Conservation (phyloP, 1,284 basidiomycete genomes). For the Phellopilus nigrolimitatus region DNA sequence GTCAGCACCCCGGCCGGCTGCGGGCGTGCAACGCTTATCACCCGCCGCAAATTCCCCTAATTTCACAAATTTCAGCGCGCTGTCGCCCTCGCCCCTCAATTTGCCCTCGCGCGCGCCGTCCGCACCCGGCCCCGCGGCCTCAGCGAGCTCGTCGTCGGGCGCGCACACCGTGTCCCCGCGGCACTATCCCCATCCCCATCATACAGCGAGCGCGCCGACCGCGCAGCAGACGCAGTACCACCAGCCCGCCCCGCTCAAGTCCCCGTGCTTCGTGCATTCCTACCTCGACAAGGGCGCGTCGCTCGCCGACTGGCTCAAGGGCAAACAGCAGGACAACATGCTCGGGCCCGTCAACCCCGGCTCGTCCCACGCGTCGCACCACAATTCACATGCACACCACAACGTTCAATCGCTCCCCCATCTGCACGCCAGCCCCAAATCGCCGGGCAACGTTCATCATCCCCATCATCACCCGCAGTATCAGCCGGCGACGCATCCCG, state of each 20-base stretch:
- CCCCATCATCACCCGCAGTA: conserved; percentile 12
- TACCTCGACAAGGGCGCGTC: conserved; percentile 75
- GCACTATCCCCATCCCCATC: conserved; percentile 24
- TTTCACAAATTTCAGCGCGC: too few species aligned
- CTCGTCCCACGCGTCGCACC: conserved; percentile 25
- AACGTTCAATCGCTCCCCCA: too few species aligned
- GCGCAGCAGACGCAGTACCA: too few species aligned
- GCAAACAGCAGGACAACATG: conserved; percentile 31
- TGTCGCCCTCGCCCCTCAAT: too few species aligned
- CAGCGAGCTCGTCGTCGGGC: too few species aligned
- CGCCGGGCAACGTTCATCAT: conserved; percentile 2
- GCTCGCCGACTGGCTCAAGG: conserved; percentile 63
- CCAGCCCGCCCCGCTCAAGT: conserved; percentile 41
- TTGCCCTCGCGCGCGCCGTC: neutral
- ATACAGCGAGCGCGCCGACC: too few species aligned
- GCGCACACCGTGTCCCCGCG: conserved; percentile 7
- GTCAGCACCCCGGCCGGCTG: neutral
- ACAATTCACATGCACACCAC: conserved; percentile 15
- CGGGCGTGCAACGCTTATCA: too few species aligned
- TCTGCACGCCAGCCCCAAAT: neutral
- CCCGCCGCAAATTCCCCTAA: too few species aligned
- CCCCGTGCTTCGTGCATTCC: conserved; percentile 86
- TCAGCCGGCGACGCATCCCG: conserved; percentile 12
- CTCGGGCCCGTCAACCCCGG: conserved; percentile 18
- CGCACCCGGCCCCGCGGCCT: too few species aligned